A percentile compares a stretch with the other conserved stretches of the same genome.
Conservation (phyloP, 768 basidiomycete species). For the Lentinula detonsa region DNA sequence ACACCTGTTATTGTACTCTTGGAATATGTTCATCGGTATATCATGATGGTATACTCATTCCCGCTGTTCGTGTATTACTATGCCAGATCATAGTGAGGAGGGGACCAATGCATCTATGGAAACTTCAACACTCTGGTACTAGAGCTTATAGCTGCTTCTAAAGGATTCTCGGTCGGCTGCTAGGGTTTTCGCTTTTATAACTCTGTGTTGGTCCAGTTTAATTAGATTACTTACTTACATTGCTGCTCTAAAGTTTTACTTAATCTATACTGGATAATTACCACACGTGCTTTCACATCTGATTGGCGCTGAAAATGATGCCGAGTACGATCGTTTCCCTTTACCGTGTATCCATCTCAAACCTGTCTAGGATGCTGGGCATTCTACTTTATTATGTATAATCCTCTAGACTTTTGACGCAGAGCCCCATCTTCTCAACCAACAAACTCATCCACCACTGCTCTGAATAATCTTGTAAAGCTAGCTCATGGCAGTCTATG, state of each 20-base stretch:
- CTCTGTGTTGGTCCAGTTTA: too few species aligned
- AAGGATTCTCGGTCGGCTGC: too few species aligned
- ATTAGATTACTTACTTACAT: too few species aligned
- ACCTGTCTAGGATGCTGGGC: neutral
- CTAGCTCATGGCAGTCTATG: constrained; percentile 16
- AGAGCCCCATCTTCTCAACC: neutral
- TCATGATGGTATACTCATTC: neutral
- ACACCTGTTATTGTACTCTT: neutral
- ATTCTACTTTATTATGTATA: neutral
- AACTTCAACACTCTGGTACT: neutral
- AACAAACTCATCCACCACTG: neutral
- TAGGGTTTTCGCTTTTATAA: too few species aligned
- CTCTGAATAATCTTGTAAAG: neutral
- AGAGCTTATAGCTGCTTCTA: neutral
- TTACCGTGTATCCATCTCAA: neutral
- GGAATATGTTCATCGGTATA: neutral
- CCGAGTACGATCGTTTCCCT: neutral
- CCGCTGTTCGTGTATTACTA: constrained; percentile 5
- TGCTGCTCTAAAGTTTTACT: too few species aligned
- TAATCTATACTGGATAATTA: too few species aligned
- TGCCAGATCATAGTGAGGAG: neutral
- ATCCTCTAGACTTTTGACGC: neutral
- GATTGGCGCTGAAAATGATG: too few species aligned
- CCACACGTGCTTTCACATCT: too few species aligned
- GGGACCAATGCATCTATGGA: neutral